Percentiles rank a stretch among this genome's conserved stretches.
These are phyloP conservation scores for Trichoderma simmonsii DNA, from an alignment of 2,329 filamentous ascomycete genomes.

Conservation along the genomic window DNA sequence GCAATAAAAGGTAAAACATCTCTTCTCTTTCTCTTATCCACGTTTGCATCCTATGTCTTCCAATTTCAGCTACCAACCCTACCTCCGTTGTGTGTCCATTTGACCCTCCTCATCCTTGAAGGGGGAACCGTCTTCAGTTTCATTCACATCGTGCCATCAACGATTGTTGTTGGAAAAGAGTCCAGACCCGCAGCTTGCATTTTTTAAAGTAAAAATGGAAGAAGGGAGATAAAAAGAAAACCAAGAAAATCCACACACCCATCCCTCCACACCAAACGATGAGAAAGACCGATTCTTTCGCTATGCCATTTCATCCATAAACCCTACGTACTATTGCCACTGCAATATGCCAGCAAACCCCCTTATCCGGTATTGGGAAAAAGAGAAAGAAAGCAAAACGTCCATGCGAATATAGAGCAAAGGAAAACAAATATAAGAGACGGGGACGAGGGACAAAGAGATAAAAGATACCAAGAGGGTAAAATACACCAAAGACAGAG, in stretches of 20 bases:
- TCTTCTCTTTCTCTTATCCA: constrained; percentile 13
- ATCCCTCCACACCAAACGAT: background rate
- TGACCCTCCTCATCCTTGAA: background rate
- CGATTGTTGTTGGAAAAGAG: background rate
- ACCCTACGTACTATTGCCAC: constrained; percentile 1
- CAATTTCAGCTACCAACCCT: background rate
- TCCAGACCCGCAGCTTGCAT: background rate
- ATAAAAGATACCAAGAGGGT: constrained; percentile 22
- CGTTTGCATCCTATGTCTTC: background rate
- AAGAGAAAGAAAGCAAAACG: background rate
- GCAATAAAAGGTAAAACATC: background rate
- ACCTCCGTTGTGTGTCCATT: background rate
- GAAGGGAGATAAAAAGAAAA: background rate
- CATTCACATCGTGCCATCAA: background rate
- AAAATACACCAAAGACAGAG: constrained; percentile 24
- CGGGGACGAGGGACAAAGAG: constrained; percentile 12
- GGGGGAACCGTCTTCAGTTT: background rate
- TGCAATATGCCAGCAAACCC: background rate
- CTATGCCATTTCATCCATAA: constrained; percentile 15
- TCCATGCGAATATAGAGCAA: background rate
- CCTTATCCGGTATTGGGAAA: constrained; percentile 1
- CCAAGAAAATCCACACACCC: background rate
- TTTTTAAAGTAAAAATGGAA: background rate
- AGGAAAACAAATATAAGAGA: background rate
- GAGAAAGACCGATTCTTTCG: constrained; percentile 14